Base-by-base conservation (phyloP, 169 alveolate genomes). In the Plasmodium ovale region DNA sequence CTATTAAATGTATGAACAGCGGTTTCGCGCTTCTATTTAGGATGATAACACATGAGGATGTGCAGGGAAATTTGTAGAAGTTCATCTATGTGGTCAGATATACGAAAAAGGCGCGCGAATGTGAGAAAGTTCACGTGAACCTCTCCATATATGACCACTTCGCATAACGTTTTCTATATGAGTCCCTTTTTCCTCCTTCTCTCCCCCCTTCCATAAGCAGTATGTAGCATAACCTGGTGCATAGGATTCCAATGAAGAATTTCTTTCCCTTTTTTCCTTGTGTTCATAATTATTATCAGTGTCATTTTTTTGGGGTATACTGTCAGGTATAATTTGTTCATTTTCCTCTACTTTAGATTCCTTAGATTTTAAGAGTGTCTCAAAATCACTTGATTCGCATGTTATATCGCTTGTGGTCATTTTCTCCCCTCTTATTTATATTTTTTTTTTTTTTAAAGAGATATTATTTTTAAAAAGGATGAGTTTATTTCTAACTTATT, bases 181-280 rank as follows among this genome's bases (percentile, higher is more conserved):
- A n/a, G n/a, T n/a, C n/a, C n/a, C n/a, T n/a, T n/a, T n/a, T n/a
- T n/a, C n/a, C n/a, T n/a, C n/a, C n/a, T n/a, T n/a, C n/a, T n/a
- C n/a, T n/a, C n/a, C n/a, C n/a, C n/a, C n/a, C n/a, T n/a, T n/a
- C n/a, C n/a, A n/a, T n/a, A n/a, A n/a, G n/a, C n/a, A n/a, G n/a
- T n/a, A n/a, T n/a, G 4, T 5, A 21, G 6, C 31, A 53, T 54
- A 54, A 74, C 88, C 88, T 60, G 77, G 88, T 5, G 59, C 62
- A 60, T 54, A 72, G 9, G 88, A 74, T 14, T 64, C 77, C 9
- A 29, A 19, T 42, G 88, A 74, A 2, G 65, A 74, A 54, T 74
- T 74, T 62, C 88, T 60, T 19, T 74, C 88, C 54, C 88, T 47
- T 74, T 74, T 74, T 74, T 74, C 88, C 31, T 56, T 74, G 14